phyloP scores from a whole-genome alignment of 345 rosid species.

The Microcos paniculata region DNA sequence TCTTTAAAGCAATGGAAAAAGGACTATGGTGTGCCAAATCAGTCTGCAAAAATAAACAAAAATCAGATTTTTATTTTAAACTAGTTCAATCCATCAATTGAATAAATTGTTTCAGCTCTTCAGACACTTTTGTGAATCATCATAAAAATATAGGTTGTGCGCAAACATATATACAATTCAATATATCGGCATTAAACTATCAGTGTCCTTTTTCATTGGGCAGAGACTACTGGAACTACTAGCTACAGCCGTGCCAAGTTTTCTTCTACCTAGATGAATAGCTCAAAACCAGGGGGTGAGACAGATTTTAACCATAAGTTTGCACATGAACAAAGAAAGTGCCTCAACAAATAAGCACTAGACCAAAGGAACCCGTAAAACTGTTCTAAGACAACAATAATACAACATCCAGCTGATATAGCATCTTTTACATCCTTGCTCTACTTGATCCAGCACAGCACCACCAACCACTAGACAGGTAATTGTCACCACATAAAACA shows the following conservation, averaged over 20 bases:
- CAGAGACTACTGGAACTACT: background rate
- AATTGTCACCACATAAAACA: background rate
- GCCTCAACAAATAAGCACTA: too few relatives aligned
- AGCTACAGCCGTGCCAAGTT: too few relatives aligned
- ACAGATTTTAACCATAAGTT: background rate
- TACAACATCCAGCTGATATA: background rate
- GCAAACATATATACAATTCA: background rate
- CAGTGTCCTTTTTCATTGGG: background rate
- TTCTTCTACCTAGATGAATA: background rate
- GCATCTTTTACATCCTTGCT: too few relatives aligned
- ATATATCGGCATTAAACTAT: background rate
- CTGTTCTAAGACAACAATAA: background rate
- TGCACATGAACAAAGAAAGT: background rate
- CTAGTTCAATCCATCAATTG: background rate
- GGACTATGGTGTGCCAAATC: slow-evolving; percentile 59
- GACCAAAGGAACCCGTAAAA: background rate
- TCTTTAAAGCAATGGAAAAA: slow-evolving; percentile 56
- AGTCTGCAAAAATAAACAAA: slow-evolving; percentile 43
- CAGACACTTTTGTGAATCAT: background rate
- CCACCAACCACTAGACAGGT: background rate
- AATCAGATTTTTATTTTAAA: background rate
- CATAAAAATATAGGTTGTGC: background rate
- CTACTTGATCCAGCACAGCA: background rate
- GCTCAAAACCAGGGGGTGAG: background rate
- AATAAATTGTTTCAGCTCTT: background rate